phyloP scores from a whole-genome alignment of 345 rosid genomes.

The Excoecaria cochinchinensis region DNA sequence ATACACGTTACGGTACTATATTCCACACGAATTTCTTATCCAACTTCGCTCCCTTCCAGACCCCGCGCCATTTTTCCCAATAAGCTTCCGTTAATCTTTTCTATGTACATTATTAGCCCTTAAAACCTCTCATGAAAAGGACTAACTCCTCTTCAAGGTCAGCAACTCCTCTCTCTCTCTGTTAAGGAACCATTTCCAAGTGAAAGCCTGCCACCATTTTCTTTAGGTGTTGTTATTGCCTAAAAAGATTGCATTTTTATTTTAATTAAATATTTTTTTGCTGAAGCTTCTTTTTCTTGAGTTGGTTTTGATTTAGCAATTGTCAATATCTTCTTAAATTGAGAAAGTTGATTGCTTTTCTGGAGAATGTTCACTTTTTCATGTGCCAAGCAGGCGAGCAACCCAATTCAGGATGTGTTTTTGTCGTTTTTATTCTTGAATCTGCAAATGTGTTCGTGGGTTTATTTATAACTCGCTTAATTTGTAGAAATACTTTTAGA shows the following conservation, averaged over 20 bases:
- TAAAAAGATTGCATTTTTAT: not conserved
- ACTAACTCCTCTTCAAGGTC: slow-evolving; percentile 21
- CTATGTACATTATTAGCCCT: not conserved
- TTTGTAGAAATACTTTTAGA: not conserved
- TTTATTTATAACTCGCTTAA: not conserved
- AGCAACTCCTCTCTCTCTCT: slow-evolving; percentile 13
- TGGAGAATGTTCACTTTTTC: slow-evolving; percentile 3
- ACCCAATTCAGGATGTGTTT: not conserved
- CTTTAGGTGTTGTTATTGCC: not conserved
- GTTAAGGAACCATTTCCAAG: not conserved
- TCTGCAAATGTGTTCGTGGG: not conserved
- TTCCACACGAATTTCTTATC: slow-evolving; percentile 54
- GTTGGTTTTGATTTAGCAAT: not conserved
- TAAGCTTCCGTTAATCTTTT: not conserved
- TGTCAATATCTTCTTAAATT: not conserved
- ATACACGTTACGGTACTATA: slow-evolving; percentile 34
- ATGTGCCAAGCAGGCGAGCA: not conserved
- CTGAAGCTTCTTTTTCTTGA: not conserved
- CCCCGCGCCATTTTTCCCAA: slow-evolving; percentile 26
- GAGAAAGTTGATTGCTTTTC: not conserved
- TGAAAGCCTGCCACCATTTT: not conserved
- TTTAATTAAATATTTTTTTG: not conserved
- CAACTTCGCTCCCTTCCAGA: slow-evolving; percentile 16
- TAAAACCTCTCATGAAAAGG: slow-evolving; percentile 21
- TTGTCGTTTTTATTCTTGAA: not conserved